Evolutionary conservation across 106 monocot species (phyloP), one percentile per base, ranked within the genome.

Genomic region (Dactylorhiza incarnata): DNA sequence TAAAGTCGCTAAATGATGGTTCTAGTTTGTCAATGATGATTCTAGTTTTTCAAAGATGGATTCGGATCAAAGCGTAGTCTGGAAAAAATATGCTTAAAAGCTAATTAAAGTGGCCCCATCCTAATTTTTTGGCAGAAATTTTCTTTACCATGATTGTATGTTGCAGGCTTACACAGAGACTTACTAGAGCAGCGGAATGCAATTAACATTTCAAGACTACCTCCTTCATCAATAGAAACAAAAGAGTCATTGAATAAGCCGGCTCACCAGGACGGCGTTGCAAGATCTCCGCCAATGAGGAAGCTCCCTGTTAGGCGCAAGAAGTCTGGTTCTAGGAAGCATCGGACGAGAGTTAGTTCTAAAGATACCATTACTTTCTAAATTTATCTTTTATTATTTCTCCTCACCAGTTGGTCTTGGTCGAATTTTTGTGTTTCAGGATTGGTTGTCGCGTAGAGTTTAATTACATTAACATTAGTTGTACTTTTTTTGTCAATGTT

Each of bases 111-210:
- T 4, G 13, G 52, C 0, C 52, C 52, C 52, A 52, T 15, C 7
- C 11, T 52, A 6, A 52, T 50, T 50, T 10, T 50, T 50, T 50
- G 5, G 49, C 7, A 50, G 49, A 6, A 50, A 6, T 50, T 50
- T 50, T 6, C 10, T 50, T 5, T 6, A 50, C 5, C 10, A 10
- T 10, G 7, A 6, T 50, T 5, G 8, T 3, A 23, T 68, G 68
- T 71, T 71, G 46, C 71, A 71, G 71, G 46, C 71, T 48, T 71
- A 71, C 71, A 71, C 45, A 71, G 71, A 71, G 71, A 71, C 71
- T 48, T 71, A 48, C 7, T 71, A 48, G n/a, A n/a, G n/a, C n/a
- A n/a, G n/a, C n/a, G n/a, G n/a, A n/a, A n/a, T n/a, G n/a, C n/a
- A n/a, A n/a, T n/a, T n/a, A n/a, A n/a, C n/a, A n/a, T n/a, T n/a